Conservation (phyloP, 768 basidiomycete genomes). For the Phaffia australis region DNA sequence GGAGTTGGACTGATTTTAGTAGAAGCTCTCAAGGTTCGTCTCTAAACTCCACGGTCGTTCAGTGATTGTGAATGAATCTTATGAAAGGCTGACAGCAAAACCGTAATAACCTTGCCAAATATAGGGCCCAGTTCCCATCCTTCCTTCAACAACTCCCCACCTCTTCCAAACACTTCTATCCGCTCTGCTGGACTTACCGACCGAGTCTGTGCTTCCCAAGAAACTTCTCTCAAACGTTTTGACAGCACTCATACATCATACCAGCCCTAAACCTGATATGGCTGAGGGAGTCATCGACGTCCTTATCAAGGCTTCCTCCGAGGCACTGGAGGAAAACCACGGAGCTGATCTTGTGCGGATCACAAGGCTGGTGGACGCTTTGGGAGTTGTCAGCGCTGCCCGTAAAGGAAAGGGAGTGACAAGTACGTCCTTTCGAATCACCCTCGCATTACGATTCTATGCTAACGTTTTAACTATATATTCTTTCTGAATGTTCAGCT, state of each 20-base stretch:
- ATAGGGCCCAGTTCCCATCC: conserved; percentile 40
- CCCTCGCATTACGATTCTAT: neutral
- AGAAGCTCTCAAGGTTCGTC: conserved; percentile 50
- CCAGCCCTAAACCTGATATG: conserved; percentile 17
- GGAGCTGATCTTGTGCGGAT: conserved; percentile 9
- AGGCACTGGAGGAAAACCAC: conserved; percentile 5
- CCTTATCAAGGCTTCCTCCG: conserved; percentile 14
- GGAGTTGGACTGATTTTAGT: conserved; percentile 68
- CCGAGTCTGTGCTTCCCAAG: conserved; percentile 2
- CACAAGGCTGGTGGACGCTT: conserved; percentile 1
- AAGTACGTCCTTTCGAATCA: neutral
- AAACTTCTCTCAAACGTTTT: conserved; percentile 27
- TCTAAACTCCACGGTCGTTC: conserved; percentile 32
- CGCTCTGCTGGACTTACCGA: conserved; percentile 25
- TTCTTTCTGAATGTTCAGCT: conserved; percentile 1
- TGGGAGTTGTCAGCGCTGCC: conserved; percentile 5
- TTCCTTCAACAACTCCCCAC: conserved; percentile 30
- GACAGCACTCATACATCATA: conserved; percentile 27
- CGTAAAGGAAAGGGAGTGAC: conserved; percentile 18
- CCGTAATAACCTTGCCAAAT: conserved; percentile 42
- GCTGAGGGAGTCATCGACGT: conserved; percentile 28
- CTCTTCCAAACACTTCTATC: conserved; percentile 26
- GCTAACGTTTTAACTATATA: neutral
- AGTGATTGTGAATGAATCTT: conserved; percentile 38
- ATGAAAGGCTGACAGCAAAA: conserved; percentile 52